Evolutionary conservation across 169 alveolate species (phyloP).

Genomic region (Plasmodium falciparum): DNA sequence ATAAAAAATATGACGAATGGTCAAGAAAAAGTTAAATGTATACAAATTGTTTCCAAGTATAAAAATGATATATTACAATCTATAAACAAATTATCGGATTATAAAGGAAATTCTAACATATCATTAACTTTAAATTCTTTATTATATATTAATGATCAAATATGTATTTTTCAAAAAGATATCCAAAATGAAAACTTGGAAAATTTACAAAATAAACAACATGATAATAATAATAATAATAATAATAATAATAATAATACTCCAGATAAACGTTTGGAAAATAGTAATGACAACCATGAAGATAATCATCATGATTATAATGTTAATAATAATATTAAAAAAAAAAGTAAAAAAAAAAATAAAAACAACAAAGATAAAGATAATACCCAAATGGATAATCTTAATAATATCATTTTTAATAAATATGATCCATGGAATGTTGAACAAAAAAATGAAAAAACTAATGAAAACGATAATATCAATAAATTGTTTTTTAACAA

Average conservation of each 20-base stretch:
- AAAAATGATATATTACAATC: constrained; percentile 37
- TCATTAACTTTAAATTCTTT: constrained; percentile 64
- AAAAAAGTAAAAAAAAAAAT: constrained; percentile 34
- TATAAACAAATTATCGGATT: constrained; percentile 65
- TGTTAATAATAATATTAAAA: neutral
- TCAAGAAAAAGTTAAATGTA: constrained; percentile 60
- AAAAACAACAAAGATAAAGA: constrained; percentile 45
- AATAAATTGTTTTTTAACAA: constrained; percentile 20
- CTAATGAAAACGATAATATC: neutral
- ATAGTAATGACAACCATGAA: constrained; percentile 1
- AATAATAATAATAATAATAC: neutral
- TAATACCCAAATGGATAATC: constrained; percentile 5
- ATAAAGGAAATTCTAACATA: constrained; percentile 59
- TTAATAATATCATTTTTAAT: constrained; percentile 68
- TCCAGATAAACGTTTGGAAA: neutral
- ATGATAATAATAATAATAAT: neutral
- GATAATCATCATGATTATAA: neutral
- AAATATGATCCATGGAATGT: constrained; percentile 77
- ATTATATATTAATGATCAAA: constrained; percentile 70
- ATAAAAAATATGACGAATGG: constrained; percentile 46
- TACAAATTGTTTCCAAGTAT: constrained; percentile 30
- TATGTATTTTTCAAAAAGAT: constrained; percentile 34
- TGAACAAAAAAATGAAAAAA: constrained; percentile 20
- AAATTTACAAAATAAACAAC: neutral
- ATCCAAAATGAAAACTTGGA: constrained; percentile 12